Base-by-base conservation (phyloP, 139 green algal genomes). In the Edaphochlamys debaryana region DNA sequence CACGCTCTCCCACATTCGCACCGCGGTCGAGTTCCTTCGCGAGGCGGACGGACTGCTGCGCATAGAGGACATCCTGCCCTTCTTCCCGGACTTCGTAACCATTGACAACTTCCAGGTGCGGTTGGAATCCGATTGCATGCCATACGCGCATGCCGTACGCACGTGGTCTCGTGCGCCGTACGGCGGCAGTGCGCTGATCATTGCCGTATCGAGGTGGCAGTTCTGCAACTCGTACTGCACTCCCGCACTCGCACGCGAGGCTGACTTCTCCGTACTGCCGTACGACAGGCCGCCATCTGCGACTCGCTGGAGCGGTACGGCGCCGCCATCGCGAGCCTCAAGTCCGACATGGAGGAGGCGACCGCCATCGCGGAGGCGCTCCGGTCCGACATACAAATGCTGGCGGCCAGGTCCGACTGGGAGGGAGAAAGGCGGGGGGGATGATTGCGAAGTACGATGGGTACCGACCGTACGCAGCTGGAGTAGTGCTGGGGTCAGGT, bases 41-140 rank as follows among this genome's bases (percentile, higher is more conserved):
- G 92, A 95, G 42, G 88, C 92, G 22, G 87, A 89, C 36, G 96
- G 96, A 3, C 82, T 96, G 77, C 86, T 99, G 5, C 94, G 95
- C 77, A 97, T 99, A 36, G 97, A 99, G 85, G 97, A 99, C 92
- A 92, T 99, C 45, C 91, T 99, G 58, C 96, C 96, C 0, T 95
- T 99, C 71, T 99, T 99, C 87, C 97, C 97, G 2, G 95, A 98
- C 83, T 98, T 99, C 91, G 94, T 97, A 36, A 91, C 95, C 50
- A 99, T 99, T 36, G 97, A 98, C 69, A 92, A 95, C 80, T 99
- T 99, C 91, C 97, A 98, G 87, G 86, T 80, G 66, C 22, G 67
- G 64, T n/a, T n/a, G n/a, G n/a, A n/a, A n/a, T n/a, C n/a, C n/a
- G n/a, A n/a, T n/a, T n/a, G n/a, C n/a, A n/a, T n/a, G n/a, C n/a